Evolutionary conservation across 2,329 filamentous ascomycete genomes (phyloP).

Genomic region (Arthrobotrys entomopaga): DNA sequence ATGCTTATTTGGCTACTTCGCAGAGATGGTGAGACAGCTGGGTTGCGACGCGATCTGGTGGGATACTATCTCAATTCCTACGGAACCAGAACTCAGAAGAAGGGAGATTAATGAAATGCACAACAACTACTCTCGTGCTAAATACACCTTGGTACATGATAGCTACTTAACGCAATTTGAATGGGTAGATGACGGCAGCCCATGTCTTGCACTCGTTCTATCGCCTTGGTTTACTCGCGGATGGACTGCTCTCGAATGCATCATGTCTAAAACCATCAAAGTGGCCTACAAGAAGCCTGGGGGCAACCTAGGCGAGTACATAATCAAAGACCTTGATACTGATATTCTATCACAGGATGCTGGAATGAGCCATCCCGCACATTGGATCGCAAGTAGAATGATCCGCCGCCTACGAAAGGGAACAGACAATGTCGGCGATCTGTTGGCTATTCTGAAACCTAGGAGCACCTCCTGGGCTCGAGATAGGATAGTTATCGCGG

Average conservation of each 20-base stretch:
- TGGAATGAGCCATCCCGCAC: neutral
- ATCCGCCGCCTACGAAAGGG: constrained; percentile 16
- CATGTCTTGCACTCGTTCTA: constrained; percentile 57
- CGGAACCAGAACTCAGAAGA: constrained; percentile 38
- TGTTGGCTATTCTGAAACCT: constrained; percentile 56
- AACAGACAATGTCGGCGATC: constrained; percentile 51
- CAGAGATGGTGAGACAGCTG: constrained; percentile 39
- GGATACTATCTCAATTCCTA: constrained; percentile 59
- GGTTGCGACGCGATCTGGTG: constrained; percentile 59
- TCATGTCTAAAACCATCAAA: constrained; percentile 54
- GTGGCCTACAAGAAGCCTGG: constrained; percentile 18
- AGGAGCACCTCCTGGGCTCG: constrained; percentile 57
- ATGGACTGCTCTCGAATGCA: constrained; percentile 58
- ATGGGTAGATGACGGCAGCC: constrained; percentile 56
- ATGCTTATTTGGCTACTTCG: constrained; percentile 59
- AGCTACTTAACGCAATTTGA: constrained; percentile 49
- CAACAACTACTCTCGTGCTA: constrained; percentile 57
- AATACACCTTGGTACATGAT: constrained; percentile 56
- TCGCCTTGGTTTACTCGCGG: constrained; percentile 59
- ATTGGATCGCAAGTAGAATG: constrained; percentile 23
- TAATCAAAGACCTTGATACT: constrained; percentile 42
- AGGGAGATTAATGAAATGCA: constrained; percentile 59
- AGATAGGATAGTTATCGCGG: constrained; percentile 57
- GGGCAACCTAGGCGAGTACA: neutral
- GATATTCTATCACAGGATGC: constrained; percentile 35